Evolutionary conservation across 768 basidiomycete genomes (phyloP), one percentile per base, ranked within the genome.

Genomic region (Strobilomyces echinocephalus): DNA sequence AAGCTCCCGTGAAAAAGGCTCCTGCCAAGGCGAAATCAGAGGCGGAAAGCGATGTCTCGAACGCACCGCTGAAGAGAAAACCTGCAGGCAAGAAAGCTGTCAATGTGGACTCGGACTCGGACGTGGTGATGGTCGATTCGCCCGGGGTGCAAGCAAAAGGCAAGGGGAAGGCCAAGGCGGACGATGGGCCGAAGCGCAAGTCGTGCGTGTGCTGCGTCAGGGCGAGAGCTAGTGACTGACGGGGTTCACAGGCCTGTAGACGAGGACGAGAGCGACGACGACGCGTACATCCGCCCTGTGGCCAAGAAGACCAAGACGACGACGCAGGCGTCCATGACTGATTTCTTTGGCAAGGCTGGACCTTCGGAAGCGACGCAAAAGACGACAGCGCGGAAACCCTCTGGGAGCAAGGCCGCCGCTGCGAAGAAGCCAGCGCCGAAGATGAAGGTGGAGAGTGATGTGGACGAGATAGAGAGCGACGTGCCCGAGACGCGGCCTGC

Each of bases 391-490:
- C 74, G 77, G 53, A 83, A 82, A 61, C 70, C 84, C 10, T 81
- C 83, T 26, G 77, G 78, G 64, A 82, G 72, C 63, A 83, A 81
- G 72, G 75, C 80, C 4, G 82, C 79, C 36, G 79, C 78, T 56
- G 64, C 72, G 49, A 86, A 82, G 72, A 84, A 81, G 63, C 66
- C 70, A 24, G 57, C 67, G 16, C 50, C 73, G 21, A 76, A 74
- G 67, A 10, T n/a, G 60, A 64, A 64, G 34, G 67, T 69, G 18
- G 70, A 69, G 31, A 70, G 70, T 34, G 76, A 77, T 24, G 76
- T 77, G 44, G 78, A 80, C 10, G 68, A 42, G 38, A 10, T 60
- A n/a, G 28, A 67, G n/a, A 77, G 79, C 38, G 78, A 76, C 11
- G 59, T 72, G 16, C 72, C 72, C 8, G 77, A 77, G 40, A 53